Evolutionary conservation across 2,329 filamentous ascomycete species (phyloP), one percentile per base, ranked within the genome.

Genomic region (Neopestalotiopsis clavispora): DNA sequence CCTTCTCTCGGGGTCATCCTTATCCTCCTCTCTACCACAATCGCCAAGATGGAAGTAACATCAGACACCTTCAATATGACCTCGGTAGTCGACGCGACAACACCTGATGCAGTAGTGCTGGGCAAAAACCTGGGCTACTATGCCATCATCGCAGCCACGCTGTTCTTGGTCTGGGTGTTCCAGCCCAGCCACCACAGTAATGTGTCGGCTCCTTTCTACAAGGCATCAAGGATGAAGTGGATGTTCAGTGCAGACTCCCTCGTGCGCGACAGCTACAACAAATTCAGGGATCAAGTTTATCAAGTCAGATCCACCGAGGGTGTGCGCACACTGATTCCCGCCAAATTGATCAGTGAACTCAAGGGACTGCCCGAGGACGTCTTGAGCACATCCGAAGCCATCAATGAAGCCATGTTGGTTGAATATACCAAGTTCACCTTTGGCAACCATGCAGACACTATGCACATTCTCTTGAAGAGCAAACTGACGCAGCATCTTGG

Each of bases 281-380:
- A 85, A 84, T 86, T 86, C 68, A 80, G 81, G 52, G 83, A 86
- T 71, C 78, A 73, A n/a, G 81, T 84, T 17, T 86, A 87, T 67
- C 84, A 86, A 70, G 84, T 86, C 75, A 84, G 81, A 72, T 83
- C 84, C 4, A 87, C 85, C 1, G 85, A 87, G 72, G 85, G 85
- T 12, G 71, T 81, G 17, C 83, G 86, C 69, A 83, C 85, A 10
- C 75, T 86, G 62, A 79, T 86, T 38, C 85, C 85, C 3, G 77
- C 82, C 12, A 80, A 76, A 20, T 75, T 85, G 10, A 77, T 86
- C 2, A 75, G 79, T 12, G 84, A 86, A 74, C 76, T 86, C 30
- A 86, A 85, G 72, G 80, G 80, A 6, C 72, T 86, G 5, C 84
- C 84, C 0, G 85, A 86, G 66, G 81, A 85, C 58, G 78, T 83